Conservation (phyloP, 257 asterid species). For the Gardenia jasminoides region DNA sequence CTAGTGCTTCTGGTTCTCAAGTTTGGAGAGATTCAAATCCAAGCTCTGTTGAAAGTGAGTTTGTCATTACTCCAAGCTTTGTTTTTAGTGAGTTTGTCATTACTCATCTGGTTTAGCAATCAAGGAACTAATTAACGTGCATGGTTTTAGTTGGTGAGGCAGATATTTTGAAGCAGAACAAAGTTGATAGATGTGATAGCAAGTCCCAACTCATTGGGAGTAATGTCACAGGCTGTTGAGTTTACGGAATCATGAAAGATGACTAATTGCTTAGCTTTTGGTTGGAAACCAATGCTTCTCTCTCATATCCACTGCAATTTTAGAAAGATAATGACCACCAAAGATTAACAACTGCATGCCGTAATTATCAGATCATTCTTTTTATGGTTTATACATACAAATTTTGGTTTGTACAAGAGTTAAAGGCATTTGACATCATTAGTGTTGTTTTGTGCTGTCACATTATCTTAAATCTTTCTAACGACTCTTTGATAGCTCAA, state of each 20-base stretch:
- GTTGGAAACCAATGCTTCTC: slow-evolving; percentile 29
- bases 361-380: background rate
- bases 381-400: background rate
- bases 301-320: background rate
- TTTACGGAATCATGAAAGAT: background rate
- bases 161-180: background rate
- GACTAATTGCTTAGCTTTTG: background rate
- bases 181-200: background rate
- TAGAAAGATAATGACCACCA: background rate
- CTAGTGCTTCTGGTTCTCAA: background rate
- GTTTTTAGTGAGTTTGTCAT: background rate
- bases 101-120: background rate
- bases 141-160: background rate
- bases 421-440: background rate
- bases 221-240: background rate
- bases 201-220: background rate
- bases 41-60: background rate
- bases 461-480: background rate
- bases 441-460: background rate
- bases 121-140: background rate
- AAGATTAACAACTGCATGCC: background rate
- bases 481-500: background rate
- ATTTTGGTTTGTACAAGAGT: background rate
- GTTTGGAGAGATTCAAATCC: slow-evolving; percentile 1
- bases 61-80: background rate